Evolutionary conservation across 768 basidiomycete genomes (phyloP).

Genomic region (Psilocybe azurescens): DNA sequence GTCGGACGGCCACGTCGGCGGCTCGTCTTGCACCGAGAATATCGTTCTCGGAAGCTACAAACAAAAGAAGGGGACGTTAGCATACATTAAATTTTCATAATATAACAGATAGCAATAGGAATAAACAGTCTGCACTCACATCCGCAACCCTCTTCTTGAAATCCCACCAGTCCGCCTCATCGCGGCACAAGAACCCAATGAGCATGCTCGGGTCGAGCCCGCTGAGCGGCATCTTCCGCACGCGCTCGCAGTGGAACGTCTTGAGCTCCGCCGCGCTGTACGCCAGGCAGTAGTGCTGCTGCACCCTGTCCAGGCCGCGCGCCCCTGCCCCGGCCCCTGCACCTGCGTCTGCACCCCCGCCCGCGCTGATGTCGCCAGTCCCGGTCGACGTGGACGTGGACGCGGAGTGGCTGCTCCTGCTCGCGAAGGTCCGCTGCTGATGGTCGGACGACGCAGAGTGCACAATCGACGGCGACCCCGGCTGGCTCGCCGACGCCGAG

Average conservation of each 20-base stretch:
- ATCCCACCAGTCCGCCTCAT: constrained; percentile 87
- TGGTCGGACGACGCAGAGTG: background rate
- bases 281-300: constrained; percentile 71
- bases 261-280: constrained; percentile 76
- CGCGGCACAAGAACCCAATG: constrained; percentile 86
- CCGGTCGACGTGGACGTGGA: no score
- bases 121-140: constrained; percentile 54
- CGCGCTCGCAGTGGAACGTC: constrained; percentile 96
- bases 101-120: no score
- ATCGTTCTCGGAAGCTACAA: constrained; percentile 67
- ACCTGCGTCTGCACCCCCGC: background rate
- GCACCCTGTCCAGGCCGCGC: constrained; percentile 48
- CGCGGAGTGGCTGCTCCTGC: constrained; percentile 1
- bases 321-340: background rate
- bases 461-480: constrained; percentile 14
- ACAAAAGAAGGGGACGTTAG: constrained; percentile 16
- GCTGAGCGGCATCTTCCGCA: constrained; percentile 92
- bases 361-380: background rate
- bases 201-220: constrained; percentile 98
- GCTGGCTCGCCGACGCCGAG: constrained; percentile 28
- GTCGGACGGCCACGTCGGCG: constrained; percentile 81
- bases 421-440: constrained; percentile 42
- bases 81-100: no score
- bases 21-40: constrained; percentile 88
- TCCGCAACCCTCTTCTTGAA: constrained; percentile 73